Conservation (phyloP, 1,284 basidiomycete genomes). For the Macrocybe sp. region DNA sequence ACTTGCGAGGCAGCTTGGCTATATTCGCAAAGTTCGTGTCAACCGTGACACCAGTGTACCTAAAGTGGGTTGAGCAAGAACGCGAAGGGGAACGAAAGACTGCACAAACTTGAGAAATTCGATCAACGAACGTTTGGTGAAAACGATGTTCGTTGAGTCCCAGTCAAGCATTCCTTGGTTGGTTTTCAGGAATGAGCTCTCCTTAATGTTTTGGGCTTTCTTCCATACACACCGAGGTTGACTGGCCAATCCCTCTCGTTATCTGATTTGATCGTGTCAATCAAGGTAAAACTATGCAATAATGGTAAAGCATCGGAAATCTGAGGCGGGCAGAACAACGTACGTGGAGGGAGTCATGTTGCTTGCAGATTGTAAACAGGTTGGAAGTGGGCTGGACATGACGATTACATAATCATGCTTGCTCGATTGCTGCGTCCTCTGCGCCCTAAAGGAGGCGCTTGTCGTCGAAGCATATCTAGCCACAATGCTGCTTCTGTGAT, state of each 20-base stretch:
- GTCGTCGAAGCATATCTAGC: neutral
- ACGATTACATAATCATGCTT: too few relatives aligned
- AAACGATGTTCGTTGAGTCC: constrained; percentile 66
- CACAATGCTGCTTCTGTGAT: constrained; percentile 25
- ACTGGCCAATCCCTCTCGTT: constrained; percentile 69
- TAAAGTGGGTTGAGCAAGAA: constrained; percentile 22
- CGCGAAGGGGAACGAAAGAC: constrained; percentile 3
- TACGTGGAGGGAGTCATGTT: neutral
- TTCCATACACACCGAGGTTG: constrained; percentile 44
- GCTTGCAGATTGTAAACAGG: neutral
- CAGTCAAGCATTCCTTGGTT: constrained; percentile 67
- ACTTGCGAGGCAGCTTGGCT: constrained; percentile 62
- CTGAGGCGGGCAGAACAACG: too few relatives aligned
- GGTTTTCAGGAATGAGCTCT: constrained; percentile 1
- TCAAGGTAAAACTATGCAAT: constrained; percentile 50
- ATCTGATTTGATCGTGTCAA: constrained; percentile 45
- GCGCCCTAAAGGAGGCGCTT: too few relatives aligned
- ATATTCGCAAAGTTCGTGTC: constrained; percentile 70
- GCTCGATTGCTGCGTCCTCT: too few relatives aligned
- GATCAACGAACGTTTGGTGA: constrained; percentile 66
- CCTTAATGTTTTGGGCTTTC: neutral
- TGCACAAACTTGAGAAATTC: constrained; percentile 67
- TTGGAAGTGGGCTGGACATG: too few relatives aligned
- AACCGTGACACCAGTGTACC: constrained; percentile 66
- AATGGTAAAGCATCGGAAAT: too few relatives aligned